phyloP scores from a whole-genome alignment of 2,329 filamentous ascomycete genomes.

The Fusarium tjaetaba region DNA sequence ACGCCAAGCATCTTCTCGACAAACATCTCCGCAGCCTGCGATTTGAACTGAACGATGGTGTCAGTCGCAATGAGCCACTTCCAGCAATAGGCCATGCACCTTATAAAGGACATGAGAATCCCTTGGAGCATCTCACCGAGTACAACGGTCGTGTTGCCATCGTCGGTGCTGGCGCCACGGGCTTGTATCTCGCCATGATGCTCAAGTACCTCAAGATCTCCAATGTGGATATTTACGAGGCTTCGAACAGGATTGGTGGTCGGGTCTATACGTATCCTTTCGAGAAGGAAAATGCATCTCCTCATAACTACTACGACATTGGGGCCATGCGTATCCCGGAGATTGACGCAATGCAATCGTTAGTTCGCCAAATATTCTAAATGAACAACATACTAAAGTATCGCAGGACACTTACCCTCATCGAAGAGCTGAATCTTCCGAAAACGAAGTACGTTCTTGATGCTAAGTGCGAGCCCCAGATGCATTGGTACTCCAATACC shows the following conservation, averaged over 20 bases:
- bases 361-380: too few relatives aligned
- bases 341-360: slow-evolving; percentile 22
- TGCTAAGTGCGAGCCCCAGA: neutral
- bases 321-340: slow-evolving; percentile 29
- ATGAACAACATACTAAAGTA: too few relatives aligned
- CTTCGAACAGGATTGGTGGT: slow-evolving; percentile 13
- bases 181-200: slow-evolving; percentile 31
- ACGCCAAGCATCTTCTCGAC: slow-evolving; percentile 1
- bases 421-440: neutral
- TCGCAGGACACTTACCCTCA: neutral
- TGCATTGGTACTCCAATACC: slow-evolving; percentile 7
- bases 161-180: slow-evolving; percentile 16
- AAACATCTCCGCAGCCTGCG: neutral
- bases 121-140: neutral
- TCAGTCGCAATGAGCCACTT: neutral
- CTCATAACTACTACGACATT: slow-evolving; percentile 30
- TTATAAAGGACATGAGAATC: neutral
- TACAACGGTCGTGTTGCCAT: slow-evolving; percentile 22
- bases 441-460: neutral
- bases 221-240: slow-evolving; percentile 28
- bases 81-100: neutral
- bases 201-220: slow-evolving; percentile 15
- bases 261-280: slow-evolving; percentile 11
- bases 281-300: neutral
- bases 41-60: neutral